Percentiles rank a stretch among this genome's conserved stretches.
Conservation (phyloP, 768 basidiomycete species). For the Hebeloma cylindrosporum region DNA sequence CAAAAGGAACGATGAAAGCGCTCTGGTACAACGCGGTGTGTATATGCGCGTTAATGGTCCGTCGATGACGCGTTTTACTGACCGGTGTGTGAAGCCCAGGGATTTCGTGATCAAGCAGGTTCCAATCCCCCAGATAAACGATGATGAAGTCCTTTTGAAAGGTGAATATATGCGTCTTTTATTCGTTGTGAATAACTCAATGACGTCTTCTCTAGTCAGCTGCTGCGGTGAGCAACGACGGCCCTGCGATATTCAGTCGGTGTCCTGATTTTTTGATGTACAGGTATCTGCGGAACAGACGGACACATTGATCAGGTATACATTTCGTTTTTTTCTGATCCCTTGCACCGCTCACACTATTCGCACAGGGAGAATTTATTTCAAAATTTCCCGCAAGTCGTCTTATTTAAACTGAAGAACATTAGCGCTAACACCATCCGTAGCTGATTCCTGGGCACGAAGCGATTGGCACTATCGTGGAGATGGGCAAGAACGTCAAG, state of each 20-base stretch:
- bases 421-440: conserved; percentile 40
- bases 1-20: conserved; percentile 70
- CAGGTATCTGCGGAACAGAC: conserved; percentile 67
- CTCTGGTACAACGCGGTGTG: conserved; percentile 70
- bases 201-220: conserved; percentile 10
- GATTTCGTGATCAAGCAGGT: conserved; percentile 53
- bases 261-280: neutral
- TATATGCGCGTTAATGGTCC: conserved; percentile 41
- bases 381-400: conserved; percentile 54
- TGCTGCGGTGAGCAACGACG: conserved; percentile 11
- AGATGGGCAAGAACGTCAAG: conserved; percentile 77
- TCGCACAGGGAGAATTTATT: conserved; percentile 58
- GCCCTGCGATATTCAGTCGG: conserved; percentile 12
- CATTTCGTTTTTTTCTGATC: conserved; percentile 10
- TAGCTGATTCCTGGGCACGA: conserved; percentile 44
- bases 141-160: conserved; percentile 58
- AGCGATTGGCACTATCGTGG: conserved; percentile 66
- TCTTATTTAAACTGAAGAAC: conserved; percentile 34
- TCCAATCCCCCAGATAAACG: conserved; percentile 49
- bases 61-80: too few relatives aligned
- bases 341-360: conserved; percentile 22
- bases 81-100: conserved; percentile 39
- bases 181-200: neutral
- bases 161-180: conserved; percentile 30
- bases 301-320: conserved; percentile 44